Base-by-base conservation (phyloP, 1,284 basidiomycete genomes). In the Marasmius tenuissimus region DNA sequence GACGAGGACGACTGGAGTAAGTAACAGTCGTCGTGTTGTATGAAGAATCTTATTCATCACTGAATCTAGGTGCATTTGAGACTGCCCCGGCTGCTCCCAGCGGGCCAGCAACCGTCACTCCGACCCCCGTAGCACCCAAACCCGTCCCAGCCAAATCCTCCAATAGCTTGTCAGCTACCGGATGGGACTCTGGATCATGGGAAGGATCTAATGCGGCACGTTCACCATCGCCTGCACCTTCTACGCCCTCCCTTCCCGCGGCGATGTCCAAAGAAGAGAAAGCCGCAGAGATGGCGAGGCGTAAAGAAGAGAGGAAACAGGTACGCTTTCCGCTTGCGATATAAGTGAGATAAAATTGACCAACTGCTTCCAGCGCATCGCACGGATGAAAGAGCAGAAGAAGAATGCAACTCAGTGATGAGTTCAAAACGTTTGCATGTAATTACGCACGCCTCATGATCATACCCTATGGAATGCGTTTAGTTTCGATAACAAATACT, bases 1-100 rank as follows among this genome's bases (percentile, higher is more conserved):
- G 94, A 97, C 68, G 84, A 88, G 38, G 95, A 90, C 70, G 96
- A 97, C 72, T 97, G 96, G 96, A 91, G 93, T 92, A 70, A 71
- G 84, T 79, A 57, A 59, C 18, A 40, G 51, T 14, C 50, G 33
- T 5, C 35, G 42, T 37, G 12, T 22, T 35, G 11, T 22, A 49
- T 9, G 57, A 45, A 61, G 33, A 60, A 34, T 54, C 27, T 18
- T 40, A 51, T 53, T 67, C 40, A 63, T 27, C 48, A 39, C 27
- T 10, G 45, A 50, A 52, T 48, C 47, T 58, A 94, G 93, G 86
- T 68, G 91, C 90, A n/a, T 96, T 96, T 66, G 92, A 94, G 75
- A 87, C 82, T 60, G 91, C 91, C 0, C 85, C 83, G 4, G 61
- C 76, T 3, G 60, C 65, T 2, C 55, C 64, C 27, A 45, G 63